A percentile compares a stretch with the other conserved stretches of the same genome.
phyloP scores from a whole-genome alignment of 2,329 filamentous ascomycete genomes.

The Cadophora sp. region DNA sequence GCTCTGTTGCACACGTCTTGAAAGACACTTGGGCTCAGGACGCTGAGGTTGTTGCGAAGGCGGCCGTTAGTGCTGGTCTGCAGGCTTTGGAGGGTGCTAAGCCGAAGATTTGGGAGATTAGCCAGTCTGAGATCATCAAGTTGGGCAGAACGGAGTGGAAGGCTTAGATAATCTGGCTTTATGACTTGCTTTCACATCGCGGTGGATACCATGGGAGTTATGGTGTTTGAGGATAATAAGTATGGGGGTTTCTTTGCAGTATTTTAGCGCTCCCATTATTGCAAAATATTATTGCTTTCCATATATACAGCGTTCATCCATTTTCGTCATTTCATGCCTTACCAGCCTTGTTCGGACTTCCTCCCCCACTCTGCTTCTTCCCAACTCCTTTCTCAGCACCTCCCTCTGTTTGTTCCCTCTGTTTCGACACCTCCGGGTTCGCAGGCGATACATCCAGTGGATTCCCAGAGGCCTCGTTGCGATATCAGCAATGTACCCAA shows the following conservation, averaged over 20 bases:
- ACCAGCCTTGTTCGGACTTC: conserved; percentile 47
- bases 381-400: conserved; percentile 51
- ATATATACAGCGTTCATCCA: neutral
- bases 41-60: conserved; percentile 62
- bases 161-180: conserved; percentile 22
- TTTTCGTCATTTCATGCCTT: conserved; percentile 36
- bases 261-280: neutral
- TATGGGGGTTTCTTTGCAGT: neutral
- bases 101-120: conserved; percentile 55
- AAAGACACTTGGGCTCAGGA: conserved; percentile 72
- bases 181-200: neutral
- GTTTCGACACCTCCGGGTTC: conserved; percentile 62
- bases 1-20: conserved; percentile 59
- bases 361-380: conserved; percentile 49
- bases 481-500: neutral
- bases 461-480: conserved; percentile 47
- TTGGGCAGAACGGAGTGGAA: conserved; percentile 53
- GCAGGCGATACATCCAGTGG: conserved; percentile 66
- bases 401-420: conserved; percentile 51
- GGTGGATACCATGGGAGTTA: neutral
- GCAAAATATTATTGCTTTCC: neutral
- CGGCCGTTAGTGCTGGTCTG: conserved; percentile 56
- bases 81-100: conserved; percentile 50
- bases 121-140: conserved; percentile 56
- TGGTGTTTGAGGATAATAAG: neutral